phyloP scores from a whole-genome alignment of 306 rosid species.

The Gastrolobium villosum region DNA sequence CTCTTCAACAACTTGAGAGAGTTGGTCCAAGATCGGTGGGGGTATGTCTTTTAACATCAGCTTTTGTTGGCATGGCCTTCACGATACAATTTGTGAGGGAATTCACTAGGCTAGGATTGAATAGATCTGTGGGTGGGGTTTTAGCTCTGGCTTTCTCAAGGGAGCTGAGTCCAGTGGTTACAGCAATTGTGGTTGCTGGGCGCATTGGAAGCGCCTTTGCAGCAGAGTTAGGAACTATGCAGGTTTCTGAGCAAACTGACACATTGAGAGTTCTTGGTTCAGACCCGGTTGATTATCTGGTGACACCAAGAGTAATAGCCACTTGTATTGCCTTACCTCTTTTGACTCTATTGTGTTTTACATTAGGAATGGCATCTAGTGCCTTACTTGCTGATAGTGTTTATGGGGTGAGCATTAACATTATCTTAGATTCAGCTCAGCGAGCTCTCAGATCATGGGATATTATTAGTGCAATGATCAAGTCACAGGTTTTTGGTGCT shows the following conservation, averaged over 20 bases:
- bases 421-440: slow-evolving; percentile 91
- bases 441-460: slow-evolving; percentile 89
- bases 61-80: slow-evolving; percentile 99
- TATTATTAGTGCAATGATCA: slow-evolving; percentile 89
- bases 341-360: slow-evolving; percentile 87
- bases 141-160: slow-evolving; percentile 95
- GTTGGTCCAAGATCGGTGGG: slow-evolving; percentile 95
- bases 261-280: slow-evolving; percentile 92
- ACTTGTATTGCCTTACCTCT: slow-evolving; percentile 83
- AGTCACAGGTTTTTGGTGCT: slow-evolving; percentile 91
- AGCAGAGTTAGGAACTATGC: slow-evolving; percentile 99
- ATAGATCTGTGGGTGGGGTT: slow-evolving; percentile 96
- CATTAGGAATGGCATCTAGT: slow-evolving; percentile 92
- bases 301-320: slow-evolving; percentile 91
- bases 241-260: slow-evolving; percentile 97
- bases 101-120: slow-evolving; percentile 89
- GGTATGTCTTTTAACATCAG: slow-evolving; percentile 91
- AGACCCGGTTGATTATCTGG: slow-evolving; percentile 92
- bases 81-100: slow-evolving; percentile 95
- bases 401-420: slow-evolving; percentile 90
- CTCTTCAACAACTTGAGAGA: slow-evolving; percentile 91
- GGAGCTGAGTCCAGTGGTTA: slow-evolving; percentile 95
- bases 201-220: slow-evolving; percentile 98
- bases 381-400: slow-evolving; percentile 85
- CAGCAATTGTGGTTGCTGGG: slow-evolving; percentile 93